These are phyloP conservation scores for Chaetomium tenue DNA, from an alignment of 495 filamentous ascomycete species.

Conservation along the genomic window DNA sequence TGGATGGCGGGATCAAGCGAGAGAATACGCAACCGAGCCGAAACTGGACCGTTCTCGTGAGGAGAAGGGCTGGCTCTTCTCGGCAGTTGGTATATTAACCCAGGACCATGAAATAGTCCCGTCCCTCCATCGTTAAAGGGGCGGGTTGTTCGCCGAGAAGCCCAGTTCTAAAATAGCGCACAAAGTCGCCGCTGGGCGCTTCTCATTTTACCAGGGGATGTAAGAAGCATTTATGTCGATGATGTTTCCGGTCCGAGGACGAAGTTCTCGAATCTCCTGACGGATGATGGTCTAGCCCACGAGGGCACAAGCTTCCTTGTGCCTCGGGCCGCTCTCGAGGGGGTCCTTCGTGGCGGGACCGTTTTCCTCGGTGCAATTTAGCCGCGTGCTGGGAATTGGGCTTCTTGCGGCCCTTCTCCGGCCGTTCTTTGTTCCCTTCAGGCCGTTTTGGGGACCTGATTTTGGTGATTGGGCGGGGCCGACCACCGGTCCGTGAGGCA, in stretches of 20 bases:
- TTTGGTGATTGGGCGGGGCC: background rate
- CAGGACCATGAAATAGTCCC: background rate
- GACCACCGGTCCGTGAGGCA: background rate
- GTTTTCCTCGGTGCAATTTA: constrained; percentile 26
- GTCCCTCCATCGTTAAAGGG: background rate
- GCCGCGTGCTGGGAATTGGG: constrained; percentile 20
- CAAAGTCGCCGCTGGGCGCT: background rate
- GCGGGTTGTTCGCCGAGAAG: no score
- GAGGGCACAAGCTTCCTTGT: background rate
- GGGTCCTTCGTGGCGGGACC: background rate
- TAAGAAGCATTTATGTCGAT: background rate
- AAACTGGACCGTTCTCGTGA: background rate
- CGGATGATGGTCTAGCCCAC: background rate
- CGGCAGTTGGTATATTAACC: constrained; percentile 17
- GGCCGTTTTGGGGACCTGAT: constrained; percentile 5
- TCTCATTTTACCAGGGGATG: background rate
- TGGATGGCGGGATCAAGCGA: background rate
- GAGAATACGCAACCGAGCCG: background rate
- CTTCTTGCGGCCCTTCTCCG: constrained; percentile 38
- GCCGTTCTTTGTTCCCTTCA: constrained; percentile 29
- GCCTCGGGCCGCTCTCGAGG: background rate
- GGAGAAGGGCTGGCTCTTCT: background rate
- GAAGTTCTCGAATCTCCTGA: background rate
- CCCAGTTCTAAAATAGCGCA: background rate
- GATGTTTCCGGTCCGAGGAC: background rate